Evolutionary conservation across 345 rosid species (phyloP).

Genomic region (Zanthoxylum bungeanum): DNA sequence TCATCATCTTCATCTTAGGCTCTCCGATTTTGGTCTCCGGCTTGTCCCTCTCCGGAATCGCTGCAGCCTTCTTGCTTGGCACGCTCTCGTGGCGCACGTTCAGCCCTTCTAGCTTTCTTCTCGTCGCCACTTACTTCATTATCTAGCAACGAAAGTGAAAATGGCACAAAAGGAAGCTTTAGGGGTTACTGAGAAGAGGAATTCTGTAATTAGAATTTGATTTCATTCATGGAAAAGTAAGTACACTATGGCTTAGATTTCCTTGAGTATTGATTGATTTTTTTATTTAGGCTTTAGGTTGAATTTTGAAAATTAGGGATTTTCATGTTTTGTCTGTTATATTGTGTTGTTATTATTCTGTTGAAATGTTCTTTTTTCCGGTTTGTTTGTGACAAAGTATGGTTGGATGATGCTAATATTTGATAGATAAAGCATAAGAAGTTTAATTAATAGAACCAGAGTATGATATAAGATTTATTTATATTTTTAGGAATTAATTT

Average conservation of each 20-base stretch:
- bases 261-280: too few relatives aligned
- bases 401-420: not conserved
- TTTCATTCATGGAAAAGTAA: too few relatives aligned
- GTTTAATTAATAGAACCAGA: not conserved
- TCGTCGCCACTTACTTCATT: slow-evolving; percentile 76
- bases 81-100: slow-evolving; percentile 96
- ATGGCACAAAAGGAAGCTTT: slow-evolving; percentile 93
- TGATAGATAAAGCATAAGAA: not conserved
- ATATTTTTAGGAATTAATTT: not conserved
- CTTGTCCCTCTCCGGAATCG: too few relatives aligned
- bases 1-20: too few relatives aligned
- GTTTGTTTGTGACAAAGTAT: not conserved
- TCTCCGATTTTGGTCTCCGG: too few relatives aligned
- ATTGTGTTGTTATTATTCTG: not conserved
- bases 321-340: not conserved
- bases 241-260: too few relatives aligned
- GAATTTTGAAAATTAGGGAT: too few relatives aligned
- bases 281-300: too few relatives aligned
- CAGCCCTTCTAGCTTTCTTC: slow-evolving; percentile 74
- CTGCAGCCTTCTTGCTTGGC: slow-evolving; percentile 86
- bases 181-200: slow-evolving; percentile 91
- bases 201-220: too few relatives aligned
- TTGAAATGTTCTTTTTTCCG: not conserved
- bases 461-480: not conserved
- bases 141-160: slow-evolving; percentile 83